Conservation (phyloP, 805 yeast species). For the Pichia nanzhaoensis region DNA sequence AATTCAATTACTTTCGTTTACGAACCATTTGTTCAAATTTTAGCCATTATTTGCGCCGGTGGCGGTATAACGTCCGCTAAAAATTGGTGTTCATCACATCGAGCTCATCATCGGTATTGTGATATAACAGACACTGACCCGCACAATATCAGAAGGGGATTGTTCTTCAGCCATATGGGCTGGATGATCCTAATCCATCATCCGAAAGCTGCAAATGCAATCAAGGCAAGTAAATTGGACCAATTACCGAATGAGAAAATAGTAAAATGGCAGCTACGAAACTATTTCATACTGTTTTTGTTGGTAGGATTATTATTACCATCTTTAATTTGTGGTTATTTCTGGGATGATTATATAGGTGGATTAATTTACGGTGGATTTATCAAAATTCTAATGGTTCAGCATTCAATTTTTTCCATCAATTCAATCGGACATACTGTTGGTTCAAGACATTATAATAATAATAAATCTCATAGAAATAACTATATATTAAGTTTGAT, state of each 20-base stretch:
- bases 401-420: conserved; percentile 70
- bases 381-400: conserved; percentile 61
- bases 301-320: conserved; percentile 53
- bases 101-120: conserved; percentile 85
- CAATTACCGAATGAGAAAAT: conserved; percentile 56
- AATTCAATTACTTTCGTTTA: conserved; percentile 42
- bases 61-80: conserved; percentile 71
- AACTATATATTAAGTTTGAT: conserved; percentile 55
- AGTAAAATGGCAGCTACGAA: conserved; percentile 63
- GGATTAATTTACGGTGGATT: conserved; percentile 79
- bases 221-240: conserved; percentile 41
- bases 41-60: conserved; percentile 61
- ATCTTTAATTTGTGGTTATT: conserved; percentile 50
- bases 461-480: conserved; percentile 66
- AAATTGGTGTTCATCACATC: conserved; percentile 78
- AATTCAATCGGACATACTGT: conserved; percentile 80
- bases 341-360: conserved; percentile 70
- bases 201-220: conserved; percentile 40
- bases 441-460: conserved; percentile 70
- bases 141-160: conserved; percentile 73
- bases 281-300: conserved; percentile 51
- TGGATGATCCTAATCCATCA: conserved; percentile 74
- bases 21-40: conserved; percentile 37
- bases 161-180: conserved; percentile 79
- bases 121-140: conserved; percentile 83